Evolutionary conservation across 1,284 basidiomycete species (phyloP), one percentile per base, ranked within the genome.

Genomic region (Moesziomyces globuligerus): DNA sequence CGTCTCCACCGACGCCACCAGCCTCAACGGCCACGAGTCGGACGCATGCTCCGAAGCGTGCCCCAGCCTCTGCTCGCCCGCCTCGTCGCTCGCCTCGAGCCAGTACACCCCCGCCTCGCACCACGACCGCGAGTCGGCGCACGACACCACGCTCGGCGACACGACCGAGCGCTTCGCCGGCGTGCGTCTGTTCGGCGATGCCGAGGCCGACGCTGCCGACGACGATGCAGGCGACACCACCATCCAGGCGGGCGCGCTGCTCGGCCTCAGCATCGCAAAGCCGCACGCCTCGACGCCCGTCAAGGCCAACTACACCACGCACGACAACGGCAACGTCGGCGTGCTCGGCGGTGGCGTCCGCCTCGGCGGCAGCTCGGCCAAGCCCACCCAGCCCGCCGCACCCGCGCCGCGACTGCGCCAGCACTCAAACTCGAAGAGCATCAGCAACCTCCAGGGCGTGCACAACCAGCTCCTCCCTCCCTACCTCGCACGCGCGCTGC

Each of bases 261-360:
- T 68, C 24, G 64, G 69, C 2, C 46, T 59, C 34, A 39, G 25
- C 38, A 25, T 59, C 0, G 45, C 55, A 34, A 67, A 43, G 36
- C 29, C 44, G 6, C 20, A 25, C 36, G 38, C 48, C 0, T 64
- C 60, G 2, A 52, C 45, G 8, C 64, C 64, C 4, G 44, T 60
- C 54, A 68, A 68, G 59, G 50, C 56, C 60, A 76, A 74, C 62
- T 72, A 72, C 58, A 75, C 73, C 29, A 70, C 59, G 2, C 72
- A 77, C 48, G 76, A 78, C 52, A 74, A 74, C 32, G 76, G 76
- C 51, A 78, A 78, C 24, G 76, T 78, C 23, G 75, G 75, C 15
- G 76, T 78, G 3, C 52, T 78, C 20, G 76, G 76, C 26, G 76
- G 76, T 20, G 76, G 76, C 21, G 74, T 78, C 8, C 54, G 64